Evolutionary conservation across 768 basidiomycete genomes (phyloP), one percentile per base, ranked within the genome.

Genomic region (Piloderma croceum): DNA sequence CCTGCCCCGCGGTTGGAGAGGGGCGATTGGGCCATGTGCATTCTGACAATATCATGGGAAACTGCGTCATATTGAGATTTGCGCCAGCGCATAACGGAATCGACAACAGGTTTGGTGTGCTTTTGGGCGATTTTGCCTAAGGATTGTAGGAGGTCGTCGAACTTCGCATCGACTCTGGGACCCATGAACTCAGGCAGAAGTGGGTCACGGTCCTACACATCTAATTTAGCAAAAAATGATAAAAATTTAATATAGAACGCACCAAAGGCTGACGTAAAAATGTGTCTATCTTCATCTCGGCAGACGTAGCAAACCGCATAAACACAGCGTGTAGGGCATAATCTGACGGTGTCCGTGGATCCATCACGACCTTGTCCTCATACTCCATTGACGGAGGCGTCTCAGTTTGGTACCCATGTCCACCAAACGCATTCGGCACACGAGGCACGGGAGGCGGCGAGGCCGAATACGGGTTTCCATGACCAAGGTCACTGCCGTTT

Each of bases 321-420:
- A 93, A 91, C 5, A 93, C 75, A 0, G 89, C 87, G 54, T 90
- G 87, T 10, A 93, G 64, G 2, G 91, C 91, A 51, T 85, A 92
- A 51, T 93, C 91, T 1, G 83, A 81, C 2, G 91, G 90, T 9
- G 84, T 89, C 54, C 79, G 85, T 0, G 84, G 83, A 36, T 85
- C 82, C 52, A 76, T 71, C 17, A 74, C 63, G 34, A 82, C 70
- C 52, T 79, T 78, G 50, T 85, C 83, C 10, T 84, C 85, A 32
- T 79, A 72, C 11, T 80, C 78, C 3, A 67, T 51, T 13, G 58
- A 52, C 1, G 67, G 64, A 3, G 76, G 71, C 2, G 76, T 74
- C 33, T 80, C 81, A 41, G 74, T 74, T 21, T 72, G 53, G 17
- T 62, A 47, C 50, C 43, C 53, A 13, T 64, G 52, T 13, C 66